These are phyloP conservation scores for Cryptococcus wingfieldii DNA, from an alignment of 1,284 basidiomycete species.

Conservation along the genomic window DNA sequence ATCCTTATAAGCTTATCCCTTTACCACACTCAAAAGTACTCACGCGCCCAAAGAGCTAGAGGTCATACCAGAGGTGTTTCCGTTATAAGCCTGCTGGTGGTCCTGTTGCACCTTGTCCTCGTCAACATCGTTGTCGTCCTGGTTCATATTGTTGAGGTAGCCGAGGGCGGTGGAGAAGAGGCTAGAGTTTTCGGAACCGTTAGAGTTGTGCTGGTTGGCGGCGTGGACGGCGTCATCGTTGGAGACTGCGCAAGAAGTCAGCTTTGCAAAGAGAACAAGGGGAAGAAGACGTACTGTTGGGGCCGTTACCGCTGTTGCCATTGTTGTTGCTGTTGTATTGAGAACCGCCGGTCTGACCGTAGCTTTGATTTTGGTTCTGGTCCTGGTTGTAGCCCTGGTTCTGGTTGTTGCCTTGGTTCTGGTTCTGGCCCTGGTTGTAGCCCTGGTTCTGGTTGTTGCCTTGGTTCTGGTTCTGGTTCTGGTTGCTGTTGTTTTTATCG, in stretches of 20 bases:
- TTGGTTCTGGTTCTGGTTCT: conserved; percentile 7
- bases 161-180: conserved; percentile 31
- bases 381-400: conserved; percentile 9
- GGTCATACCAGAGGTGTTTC: conserved; percentile 54
- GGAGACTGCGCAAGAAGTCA: conserved; percentile 31
- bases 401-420: conserved; percentile 2
- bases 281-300: conserved; percentile 20
- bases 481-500: conserved; percentile 4
- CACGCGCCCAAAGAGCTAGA: conserved; percentile 58
- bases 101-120: conserved; percentile 60
- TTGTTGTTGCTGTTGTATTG: conserved; percentile 41
- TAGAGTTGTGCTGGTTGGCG: conserved; percentile 40
- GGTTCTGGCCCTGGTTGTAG: not conserved
- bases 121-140: conserved; percentile 52
- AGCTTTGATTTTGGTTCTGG: conserved; percentile 7
- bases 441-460: not conserved
- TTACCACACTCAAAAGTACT: conserved; percentile 4
- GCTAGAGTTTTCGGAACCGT: conserved; percentile 36
- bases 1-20: not conserved
- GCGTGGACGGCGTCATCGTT: conserved; percentile 33
- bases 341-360: conserved; percentile 30
- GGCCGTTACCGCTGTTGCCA: conserved; percentile 24
- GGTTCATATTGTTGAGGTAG: conserved; percentile 28
- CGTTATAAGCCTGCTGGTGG: conserved; percentile 55
- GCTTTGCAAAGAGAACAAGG: not conserved